phyloP scores from a whole-genome alignment of 2,329 filamentous ascomycete species.

The Botrytis paeoniae region DNA sequence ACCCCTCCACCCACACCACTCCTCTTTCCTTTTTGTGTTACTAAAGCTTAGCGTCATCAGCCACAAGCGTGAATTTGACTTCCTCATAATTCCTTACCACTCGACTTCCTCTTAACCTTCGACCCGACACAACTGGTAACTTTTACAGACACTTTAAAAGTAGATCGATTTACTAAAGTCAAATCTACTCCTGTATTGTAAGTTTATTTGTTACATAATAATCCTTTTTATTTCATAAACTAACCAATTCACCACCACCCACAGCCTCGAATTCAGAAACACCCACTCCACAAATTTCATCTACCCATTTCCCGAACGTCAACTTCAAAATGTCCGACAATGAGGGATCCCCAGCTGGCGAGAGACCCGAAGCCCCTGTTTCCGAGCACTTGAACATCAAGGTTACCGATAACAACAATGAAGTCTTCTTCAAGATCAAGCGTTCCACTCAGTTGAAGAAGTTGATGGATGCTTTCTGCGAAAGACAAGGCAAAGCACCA shows the following conservation, averaged over 20 bases:
- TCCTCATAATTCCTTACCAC: background rate
- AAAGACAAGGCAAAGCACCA: conserved; percentile 85
- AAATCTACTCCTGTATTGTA: conserved; percentile 10
- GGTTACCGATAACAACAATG: conserved; percentile 98
- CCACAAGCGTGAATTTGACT: conserved; percentile 17
- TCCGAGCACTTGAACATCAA: conserved; percentile 97
- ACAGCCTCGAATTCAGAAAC: conserved; percentile 2
- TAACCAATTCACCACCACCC: background rate
- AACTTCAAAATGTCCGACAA: conserved; percentile 42
- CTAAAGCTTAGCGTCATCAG: conserved; percentile 17
- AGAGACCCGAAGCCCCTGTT: conserved; percentile 35
- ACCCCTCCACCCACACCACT: background rate
- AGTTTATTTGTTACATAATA: background rate
- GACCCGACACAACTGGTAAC: background rate
- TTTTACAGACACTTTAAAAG: background rate
- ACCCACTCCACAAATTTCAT: conserved; percentile 5
- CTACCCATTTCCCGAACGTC: background rate
- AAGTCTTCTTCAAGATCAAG: conserved; percentile 99
- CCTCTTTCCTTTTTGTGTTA: conserved; percentile 1
- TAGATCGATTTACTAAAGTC: background rate
- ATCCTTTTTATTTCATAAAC: background rate
- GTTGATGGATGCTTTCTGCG: conserved; percentile 97
- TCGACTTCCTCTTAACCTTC: background rate
- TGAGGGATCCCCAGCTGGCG: conserved; percentile 45
- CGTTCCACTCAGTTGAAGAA: conserved; percentile 93